A percentile compares a stretch with the other conserved stretches of the same genome.
Evolutionary conservation across 2,329 filamentous ascomycete species (phyloP).

Genomic region (Penicillium palitans): DNA sequence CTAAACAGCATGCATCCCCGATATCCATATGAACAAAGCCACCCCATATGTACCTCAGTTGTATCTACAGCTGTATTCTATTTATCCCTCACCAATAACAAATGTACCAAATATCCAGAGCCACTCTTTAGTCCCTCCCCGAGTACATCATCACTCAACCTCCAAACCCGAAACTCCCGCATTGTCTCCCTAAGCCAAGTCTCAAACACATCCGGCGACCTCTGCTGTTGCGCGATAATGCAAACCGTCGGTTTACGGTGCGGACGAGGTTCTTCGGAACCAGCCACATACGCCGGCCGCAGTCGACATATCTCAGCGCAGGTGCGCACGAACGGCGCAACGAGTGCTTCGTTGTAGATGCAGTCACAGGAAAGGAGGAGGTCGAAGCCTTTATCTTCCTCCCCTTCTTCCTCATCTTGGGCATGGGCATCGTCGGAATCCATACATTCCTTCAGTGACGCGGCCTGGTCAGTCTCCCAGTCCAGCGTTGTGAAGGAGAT

Average conservation of each 20-base stretch:
- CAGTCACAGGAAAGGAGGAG: constrained; percentile 84
- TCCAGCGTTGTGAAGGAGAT: constrained; percentile 67
- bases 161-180: constrained; percentile 70
- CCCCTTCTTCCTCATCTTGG: constrained; percentile 24
- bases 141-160: constrained; percentile 66
- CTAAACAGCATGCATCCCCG: neutral
- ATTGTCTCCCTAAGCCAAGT: constrained; percentile 72
- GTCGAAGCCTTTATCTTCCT: constrained; percentile 59
- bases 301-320: constrained; percentile 73
- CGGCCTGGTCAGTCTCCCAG: constrained; percentile 67
- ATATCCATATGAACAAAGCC: neutral
- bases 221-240: constrained; percentile 84
- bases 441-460: constrained; percentile 37
- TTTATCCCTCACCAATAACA: constrained; percentile 61
- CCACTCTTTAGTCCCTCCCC: constrained; percentile 59
- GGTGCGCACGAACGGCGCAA: constrained; percentile 77
- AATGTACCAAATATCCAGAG: constrained; percentile 78
- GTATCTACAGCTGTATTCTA: neutral
- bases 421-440: neutral
- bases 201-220: constrained; percentile 81
- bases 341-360: constrained; percentile 87
- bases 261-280: constrained; percentile 15
- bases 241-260: constrained; percentile 60
- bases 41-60: neutral
- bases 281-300: constrained; percentile 38